Conservation (phyloP, 2,329 filamentous ascomycete genomes). For the Talaromyces pinophilus region DNA sequence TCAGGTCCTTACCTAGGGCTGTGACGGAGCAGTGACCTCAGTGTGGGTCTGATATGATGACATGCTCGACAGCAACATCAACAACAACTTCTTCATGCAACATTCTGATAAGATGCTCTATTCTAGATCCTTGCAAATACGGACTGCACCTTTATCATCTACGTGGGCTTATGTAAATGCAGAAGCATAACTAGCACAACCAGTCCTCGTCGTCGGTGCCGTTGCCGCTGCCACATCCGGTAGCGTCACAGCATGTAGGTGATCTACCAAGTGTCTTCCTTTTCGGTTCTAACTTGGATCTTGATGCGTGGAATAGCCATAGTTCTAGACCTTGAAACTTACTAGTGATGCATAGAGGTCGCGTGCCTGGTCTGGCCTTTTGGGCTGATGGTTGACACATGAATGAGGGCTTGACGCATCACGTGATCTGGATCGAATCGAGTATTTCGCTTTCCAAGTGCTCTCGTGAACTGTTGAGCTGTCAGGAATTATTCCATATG, state of each 20-base stretch:
- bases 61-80: background rate
- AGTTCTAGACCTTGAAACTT: background rate
- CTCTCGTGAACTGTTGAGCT: background rate
- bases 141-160: background rate
- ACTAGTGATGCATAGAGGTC: background rate
- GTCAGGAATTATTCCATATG: background rate
- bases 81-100: background rate
- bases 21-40: slow-evolving; percentile 22
- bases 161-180: background rate
- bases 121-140: background rate
- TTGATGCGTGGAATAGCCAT: background rate
- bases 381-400: background rate
- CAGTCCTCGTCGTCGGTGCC: background rate
- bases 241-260: background rate
- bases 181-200: background rate
- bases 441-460: background rate
- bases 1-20: background rate
- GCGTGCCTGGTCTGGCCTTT: background rate
- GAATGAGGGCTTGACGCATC: background rate
- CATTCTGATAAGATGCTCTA: background rate
- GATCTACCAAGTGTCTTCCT: background rate
- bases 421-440: background rate
- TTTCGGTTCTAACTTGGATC: background rate
- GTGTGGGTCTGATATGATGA: slow-evolving; percentile 20
- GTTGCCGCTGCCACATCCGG: background rate